Conservation (phyloP, 2,329 filamentous ascomycete species). For the Lasiodiplodia sp. region DNA sequence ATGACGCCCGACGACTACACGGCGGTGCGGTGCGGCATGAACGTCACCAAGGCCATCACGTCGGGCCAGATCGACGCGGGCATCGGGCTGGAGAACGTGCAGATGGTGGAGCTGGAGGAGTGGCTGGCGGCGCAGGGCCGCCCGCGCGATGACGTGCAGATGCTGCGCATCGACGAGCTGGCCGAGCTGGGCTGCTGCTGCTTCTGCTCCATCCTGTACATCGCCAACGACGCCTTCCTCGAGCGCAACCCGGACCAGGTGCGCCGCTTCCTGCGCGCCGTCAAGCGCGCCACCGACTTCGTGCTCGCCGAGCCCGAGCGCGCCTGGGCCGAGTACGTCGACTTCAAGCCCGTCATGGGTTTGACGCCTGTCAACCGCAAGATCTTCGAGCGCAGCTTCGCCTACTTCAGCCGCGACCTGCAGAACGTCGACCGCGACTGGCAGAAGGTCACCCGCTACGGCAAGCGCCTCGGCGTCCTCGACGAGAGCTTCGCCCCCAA, state of each 20-base stretch:
- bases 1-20: constrained; percentile 77
- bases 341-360: constrained; percentile 75
- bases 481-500: constrained; percentile 70
- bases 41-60: constrained; percentile 79
- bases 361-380: constrained; percentile 71
- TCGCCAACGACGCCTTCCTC: constrained; percentile 76
- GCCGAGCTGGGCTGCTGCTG: constrained; percentile 83
- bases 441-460: constrained; percentile 79
- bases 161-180: constrained; percentile 82
- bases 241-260: constrained; percentile 71
- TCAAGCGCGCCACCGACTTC: constrained; percentile 77
- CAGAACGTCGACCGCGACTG: constrained; percentile 79
- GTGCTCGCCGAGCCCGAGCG: constrained; percentile 68
- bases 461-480: constrained; percentile 74
- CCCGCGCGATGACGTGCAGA: constrained; percentile 72
- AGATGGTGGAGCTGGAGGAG: constrained; percentile 83
- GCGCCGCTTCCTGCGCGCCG: constrained; percentile 71
- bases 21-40: constrained; percentile 81
- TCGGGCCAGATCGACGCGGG: constrained; percentile 76
- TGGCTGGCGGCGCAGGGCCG: constrained; percentile 72
- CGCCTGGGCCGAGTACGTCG: constrained; percentile 73
- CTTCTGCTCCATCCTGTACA: constrained; percentile 84
- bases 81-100: constrained; percentile 80
- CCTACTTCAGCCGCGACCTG: constrained; percentile 76
- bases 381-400: constrained; percentile 80